Conservation (phyloP, 140 eudicot genomes). For the Bidens hawaiensis region DNA sequence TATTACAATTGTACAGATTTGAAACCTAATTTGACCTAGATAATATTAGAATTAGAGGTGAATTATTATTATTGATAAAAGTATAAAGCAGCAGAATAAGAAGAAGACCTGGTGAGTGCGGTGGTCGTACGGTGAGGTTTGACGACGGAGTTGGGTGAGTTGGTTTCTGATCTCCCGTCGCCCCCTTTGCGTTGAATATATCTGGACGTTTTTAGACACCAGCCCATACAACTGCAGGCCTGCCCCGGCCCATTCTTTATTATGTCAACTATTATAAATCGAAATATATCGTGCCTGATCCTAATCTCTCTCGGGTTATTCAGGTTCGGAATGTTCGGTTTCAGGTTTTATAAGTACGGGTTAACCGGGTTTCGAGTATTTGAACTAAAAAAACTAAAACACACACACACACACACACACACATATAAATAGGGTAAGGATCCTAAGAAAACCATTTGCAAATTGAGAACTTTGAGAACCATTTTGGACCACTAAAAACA, state of each 20-base stretch:
- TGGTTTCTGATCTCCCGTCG: not conserved
- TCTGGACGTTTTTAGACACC: not conserved
- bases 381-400: too few species aligned
- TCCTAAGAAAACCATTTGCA: too few species aligned
- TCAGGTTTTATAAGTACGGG: too few species aligned
- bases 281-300: too few species aligned
- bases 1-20: constrained; percentile 6
- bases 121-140: constrained; percentile 9
- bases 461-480: too few species aligned
- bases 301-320: too few species aligned
- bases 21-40: not conserved
- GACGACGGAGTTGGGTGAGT: constrained; percentile 9
- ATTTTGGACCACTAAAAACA: too few species aligned
- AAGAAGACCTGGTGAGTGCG: not conserved
- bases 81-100: not conserved
- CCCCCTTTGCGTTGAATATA: constrained; percentile 10
- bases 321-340: too few species aligned
- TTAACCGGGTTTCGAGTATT: too few species aligned
- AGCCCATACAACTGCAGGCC: not conserved
- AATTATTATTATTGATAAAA: not conserved
- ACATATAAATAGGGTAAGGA: too few species aligned
- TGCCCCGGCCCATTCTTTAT: constrained; percentile 3
- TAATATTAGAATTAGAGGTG: too few species aligned
- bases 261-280: constrained; percentile 1
- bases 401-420: too few species aligned